Evolutionary conservation across 108 stramenopile species (phyloP).

Genomic region (Tribonema minus): DNA sequence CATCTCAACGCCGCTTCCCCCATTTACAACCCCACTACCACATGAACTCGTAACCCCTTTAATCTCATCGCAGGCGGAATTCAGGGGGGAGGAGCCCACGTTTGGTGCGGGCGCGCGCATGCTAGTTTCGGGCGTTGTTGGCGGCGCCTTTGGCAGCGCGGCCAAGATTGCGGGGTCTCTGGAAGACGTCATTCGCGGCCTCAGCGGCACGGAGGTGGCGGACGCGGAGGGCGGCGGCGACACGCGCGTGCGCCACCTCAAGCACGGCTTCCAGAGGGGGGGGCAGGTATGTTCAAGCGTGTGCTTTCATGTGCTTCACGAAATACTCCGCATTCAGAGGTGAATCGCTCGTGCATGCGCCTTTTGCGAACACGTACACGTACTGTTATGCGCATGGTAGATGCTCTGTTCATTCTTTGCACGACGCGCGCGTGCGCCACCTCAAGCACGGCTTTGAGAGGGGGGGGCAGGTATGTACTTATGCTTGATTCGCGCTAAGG

Average conservation of each 20-base stretch:
- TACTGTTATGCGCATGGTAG: too few species aligned
- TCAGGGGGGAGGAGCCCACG: conserved; percentile 42
- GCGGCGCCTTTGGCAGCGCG: conserved; percentile 49
- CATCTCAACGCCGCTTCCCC: too few species aligned
- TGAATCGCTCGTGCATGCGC: too few species aligned
- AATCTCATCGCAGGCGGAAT: too few species aligned
- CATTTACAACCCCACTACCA: too few species aligned
- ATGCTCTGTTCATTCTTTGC: too few species aligned
- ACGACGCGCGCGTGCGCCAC: conserved; percentile 5
- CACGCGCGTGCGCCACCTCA: conserved; percentile 7
- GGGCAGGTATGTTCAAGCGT: conserved; percentile 9
- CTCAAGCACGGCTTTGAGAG: conserved; percentile 37
- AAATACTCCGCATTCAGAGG: too few species aligned
- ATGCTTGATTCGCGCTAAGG: too few species aligned
- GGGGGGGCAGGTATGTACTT: conserved; percentile 23
- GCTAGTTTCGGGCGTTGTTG: conserved; percentile 46
- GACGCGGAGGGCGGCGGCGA: conserved; percentile 21
- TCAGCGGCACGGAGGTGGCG: conserved; percentile 20
- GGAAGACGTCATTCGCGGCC: conserved; percentile 20
- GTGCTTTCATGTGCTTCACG: too few species aligned
- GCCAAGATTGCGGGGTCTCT: conserved; percentile 42
- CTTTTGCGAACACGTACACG: too few species aligned
- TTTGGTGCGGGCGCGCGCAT: conserved; percentile 41
- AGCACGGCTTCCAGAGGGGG: conserved; percentile 41
- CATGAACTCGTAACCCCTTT: too few species aligned